phyloP scores from a whole-genome alignment of 2,329 filamentous ascomycete species.

The Talaromyces sp. region DNA sequence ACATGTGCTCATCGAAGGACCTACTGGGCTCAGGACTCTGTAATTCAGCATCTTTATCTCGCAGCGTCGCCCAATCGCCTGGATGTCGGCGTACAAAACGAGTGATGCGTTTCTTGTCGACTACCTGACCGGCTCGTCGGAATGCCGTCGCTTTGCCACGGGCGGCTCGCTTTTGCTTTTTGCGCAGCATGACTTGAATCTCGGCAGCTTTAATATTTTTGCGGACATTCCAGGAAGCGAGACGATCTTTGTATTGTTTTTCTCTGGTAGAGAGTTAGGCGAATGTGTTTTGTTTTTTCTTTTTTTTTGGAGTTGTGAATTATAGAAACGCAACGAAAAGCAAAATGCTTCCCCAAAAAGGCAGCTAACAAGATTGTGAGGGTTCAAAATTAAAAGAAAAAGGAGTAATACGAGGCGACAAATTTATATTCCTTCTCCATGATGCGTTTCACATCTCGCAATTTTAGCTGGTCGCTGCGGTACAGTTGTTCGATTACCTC shows the following conservation, averaged over 20 bases:
- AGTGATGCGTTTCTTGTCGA: constrained; percentile 38
- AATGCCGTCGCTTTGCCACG: constrained; percentile 42
- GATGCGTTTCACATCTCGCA: constrained; percentile 40
- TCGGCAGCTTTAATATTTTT: constrained; percentile 44
- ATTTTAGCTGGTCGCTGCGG: constrained; percentile 38
- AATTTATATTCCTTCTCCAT: constrained; percentile 42
- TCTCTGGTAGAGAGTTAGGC: constrained; percentile 32
- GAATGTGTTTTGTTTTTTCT: too few species aligned
- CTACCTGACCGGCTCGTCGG: constrained; percentile 36
- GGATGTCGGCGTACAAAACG: constrained; percentile 39
- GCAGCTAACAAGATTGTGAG: constrained; percentile 1
- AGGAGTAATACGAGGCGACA: constrained; percentile 36
- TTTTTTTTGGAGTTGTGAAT: neutral
- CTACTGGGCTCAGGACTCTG: constrained; percentile 38
- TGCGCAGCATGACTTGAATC: constrained; percentile 41
- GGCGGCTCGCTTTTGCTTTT: constrained; percentile 41
- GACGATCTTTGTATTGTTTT: constrained; percentile 44
- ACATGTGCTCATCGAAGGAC: constrained; percentile 4
- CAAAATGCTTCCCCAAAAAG: constrained; percentile 6
- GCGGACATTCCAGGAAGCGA: constrained; percentile 40
- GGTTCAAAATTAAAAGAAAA: constrained; percentile 12
- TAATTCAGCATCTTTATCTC: constrained; percentile 20
- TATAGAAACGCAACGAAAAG: neutral
- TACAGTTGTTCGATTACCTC: constrained; percentile 40
- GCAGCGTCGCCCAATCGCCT: constrained; percentile 28